Conservation (phyloP, 1,284 basidiomycete genomes). For the Prillingera fragicola region DNA sequence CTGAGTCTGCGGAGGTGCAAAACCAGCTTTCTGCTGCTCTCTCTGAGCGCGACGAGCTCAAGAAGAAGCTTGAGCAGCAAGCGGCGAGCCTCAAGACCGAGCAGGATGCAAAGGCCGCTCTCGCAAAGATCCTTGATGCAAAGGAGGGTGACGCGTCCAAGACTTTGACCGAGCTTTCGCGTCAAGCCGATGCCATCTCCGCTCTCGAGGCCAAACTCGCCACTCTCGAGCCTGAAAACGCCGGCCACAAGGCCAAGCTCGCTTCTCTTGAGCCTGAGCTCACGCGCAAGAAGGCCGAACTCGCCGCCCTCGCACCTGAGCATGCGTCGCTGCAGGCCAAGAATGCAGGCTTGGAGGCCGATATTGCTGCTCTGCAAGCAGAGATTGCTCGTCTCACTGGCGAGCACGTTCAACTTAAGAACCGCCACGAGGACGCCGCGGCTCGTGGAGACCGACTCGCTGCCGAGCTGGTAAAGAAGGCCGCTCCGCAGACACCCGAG, state of each 20-base stretch:
- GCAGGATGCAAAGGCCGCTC: not conserved
- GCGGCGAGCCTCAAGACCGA: not conserved
- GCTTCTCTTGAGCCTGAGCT: no score
- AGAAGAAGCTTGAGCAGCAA: not conserved
- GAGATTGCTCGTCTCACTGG: no score
- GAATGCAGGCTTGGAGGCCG: no score
- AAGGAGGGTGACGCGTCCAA: not conserved
- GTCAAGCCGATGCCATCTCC: no score
- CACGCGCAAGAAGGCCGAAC: not conserved
- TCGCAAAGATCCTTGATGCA: not conserved
- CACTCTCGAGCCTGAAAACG: no score
- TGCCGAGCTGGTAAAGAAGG: slow-evolving; percentile 4
- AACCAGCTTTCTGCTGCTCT: not conserved
- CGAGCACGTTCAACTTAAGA: no score
- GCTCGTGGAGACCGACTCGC: slow-evolving; percentile 12
- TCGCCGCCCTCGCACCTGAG: not conserved
- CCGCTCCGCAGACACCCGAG: not conserved
- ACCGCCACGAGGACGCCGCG: no score
- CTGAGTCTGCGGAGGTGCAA: not conserved
- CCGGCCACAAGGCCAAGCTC: no score
- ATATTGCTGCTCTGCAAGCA: no score
- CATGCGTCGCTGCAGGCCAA: no score
- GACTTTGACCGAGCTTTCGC: not conserved
- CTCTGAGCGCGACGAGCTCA: not conserved
- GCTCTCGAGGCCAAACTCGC: no score